These are phyloP conservation scores for Allium fistulosum DNA, from an alignment of 106 monocot genomes.

Conservation along the genomic window DNA sequence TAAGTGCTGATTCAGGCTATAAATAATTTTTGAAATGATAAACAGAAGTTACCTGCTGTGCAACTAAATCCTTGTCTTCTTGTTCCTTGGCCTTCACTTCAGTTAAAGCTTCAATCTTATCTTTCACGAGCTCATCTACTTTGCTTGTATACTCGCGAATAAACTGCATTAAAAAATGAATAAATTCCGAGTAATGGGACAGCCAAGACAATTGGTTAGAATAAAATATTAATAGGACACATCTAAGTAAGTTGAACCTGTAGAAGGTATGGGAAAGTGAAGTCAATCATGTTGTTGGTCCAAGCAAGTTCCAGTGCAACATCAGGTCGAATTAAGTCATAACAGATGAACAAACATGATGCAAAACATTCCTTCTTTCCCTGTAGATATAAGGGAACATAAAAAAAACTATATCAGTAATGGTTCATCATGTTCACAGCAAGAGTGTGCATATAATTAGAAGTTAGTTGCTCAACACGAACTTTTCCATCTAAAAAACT, in stretches of 20 bases:
- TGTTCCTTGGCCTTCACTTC: slow-evolving; percentile 85
- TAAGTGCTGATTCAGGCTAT: too few species aligned
- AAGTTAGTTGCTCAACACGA: too few species aligned
- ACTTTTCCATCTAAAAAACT: not conserved
- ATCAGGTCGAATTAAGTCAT: slow-evolving; percentile 91
- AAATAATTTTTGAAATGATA: not conserved
- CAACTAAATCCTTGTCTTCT: slow-evolving; percentile 94
- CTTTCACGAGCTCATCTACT: slow-evolving; percentile 89
- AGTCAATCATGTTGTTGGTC: slow-evolving; percentile 96
- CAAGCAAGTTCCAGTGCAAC: slow-evolving; percentile 94
- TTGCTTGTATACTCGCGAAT: slow-evolving; percentile 94
- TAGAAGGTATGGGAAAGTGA: slow-evolving; percentile 90
- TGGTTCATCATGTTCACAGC: not conserved
- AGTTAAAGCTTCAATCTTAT: slow-evolving; percentile 71
- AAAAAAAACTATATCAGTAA: slow-evolving; percentile 5
- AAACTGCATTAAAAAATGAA: slow-evolving; percentile 39
- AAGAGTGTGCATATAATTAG: too few species aligned
- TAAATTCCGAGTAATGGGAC: not conserved
- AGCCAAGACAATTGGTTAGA: not conserved
- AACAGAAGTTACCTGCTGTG: slow-evolving; percentile 66
- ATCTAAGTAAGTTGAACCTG: slow-evolving; percentile 33
- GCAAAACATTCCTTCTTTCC: slow-evolving; percentile 99
- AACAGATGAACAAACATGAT: slow-evolving; percentile 93
- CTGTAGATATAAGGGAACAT: slow-evolving; percentile 28
- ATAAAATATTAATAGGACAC: too few species aligned